phyloP scores from a whole-genome alignment of 2,329 filamentous ascomycete species.

The Aspergillus candidus region DNA sequence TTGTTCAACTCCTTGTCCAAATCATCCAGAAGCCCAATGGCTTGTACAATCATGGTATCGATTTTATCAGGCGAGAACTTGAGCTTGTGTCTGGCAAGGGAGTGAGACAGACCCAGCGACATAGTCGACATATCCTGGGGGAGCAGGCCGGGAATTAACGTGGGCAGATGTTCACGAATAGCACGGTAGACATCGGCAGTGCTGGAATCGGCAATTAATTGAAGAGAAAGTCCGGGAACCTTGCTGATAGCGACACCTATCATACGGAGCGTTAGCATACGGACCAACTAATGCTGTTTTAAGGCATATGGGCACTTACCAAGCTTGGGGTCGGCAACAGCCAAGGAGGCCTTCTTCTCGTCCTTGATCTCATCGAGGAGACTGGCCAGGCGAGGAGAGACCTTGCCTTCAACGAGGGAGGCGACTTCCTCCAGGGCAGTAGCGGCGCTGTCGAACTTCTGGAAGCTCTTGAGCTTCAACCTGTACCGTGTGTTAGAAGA shows the following conservation, averaged over 20 bases:
- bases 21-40: slow-evolving; percentile 87
- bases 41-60: slow-evolving; percentile 98
- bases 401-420: slow-evolving; percentile 85
- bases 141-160: slow-evolving; percentile 81
- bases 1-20: slow-evolving; percentile 98
- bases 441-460: slow-evolving; percentile 93
- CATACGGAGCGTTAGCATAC: slow-evolving; percentile 12
- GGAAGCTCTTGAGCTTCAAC: slow-evolving; percentile 92
- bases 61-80: slow-evolving; percentile 99
- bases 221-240: slow-evolving; percentile 79
- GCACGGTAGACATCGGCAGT: slow-evolving; percentile 89
- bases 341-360: slow-evolving; percentile 94
- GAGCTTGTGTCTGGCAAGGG: slow-evolving; percentile 92
- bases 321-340: slow-evolving; percentile 88
- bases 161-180: slow-evolving; percentile 83
- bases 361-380: slow-evolving; percentile 88
- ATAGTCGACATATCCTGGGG: slow-evolving; percentile 87
- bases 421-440: slow-evolving; percentile 86
- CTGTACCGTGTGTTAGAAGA: slow-evolving; percentile 41
- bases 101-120: slow-evolving; percentile 93
- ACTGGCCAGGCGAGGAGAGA: slow-evolving; percentile 75
- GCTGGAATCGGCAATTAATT: slow-evolving; percentile 71
- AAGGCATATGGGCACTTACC: slow-evolving; percentile 37
- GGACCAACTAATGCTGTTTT: neutral
- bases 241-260: slow-evolving; percentile 79